Base-by-base conservation (phyloP, 2,329 filamentous ascomycete species). In the Helotiales sp. region DNA sequence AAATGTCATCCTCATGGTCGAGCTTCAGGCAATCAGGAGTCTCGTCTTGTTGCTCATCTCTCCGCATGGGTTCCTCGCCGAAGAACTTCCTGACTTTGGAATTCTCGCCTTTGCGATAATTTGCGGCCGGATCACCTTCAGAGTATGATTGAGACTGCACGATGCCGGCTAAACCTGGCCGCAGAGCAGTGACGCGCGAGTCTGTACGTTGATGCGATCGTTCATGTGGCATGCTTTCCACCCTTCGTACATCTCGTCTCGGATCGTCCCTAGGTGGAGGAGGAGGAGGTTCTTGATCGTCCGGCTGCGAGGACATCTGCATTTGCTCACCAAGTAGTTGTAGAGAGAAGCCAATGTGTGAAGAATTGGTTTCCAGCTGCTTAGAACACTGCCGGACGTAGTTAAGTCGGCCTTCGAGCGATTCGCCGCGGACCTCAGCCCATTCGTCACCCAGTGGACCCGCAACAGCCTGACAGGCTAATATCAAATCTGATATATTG, bases 391-490 rank as follows among this genome's bases (percentile, higher is more conserved):
- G 85, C 61, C 91, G 88, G 66, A 97, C 93, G 70, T 92, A 90
- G 70, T 91, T 91, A 28, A 98, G 80, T 24, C 96, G 89, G 72
- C 93, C 93, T 76, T 97, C 95, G 32, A 99, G 83, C 7, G 94
- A 92, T 77, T 97, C 93, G 1, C 93, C 93, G 50, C 93, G 89
- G n/a, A 94, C 84, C 77, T 97, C 93, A 3, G 94, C 89, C 96
- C 96, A 99, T 80, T 99, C 96, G 77, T 99, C 96, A 8, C 91
- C 92, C 50, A 99, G 80, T 6, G 96, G 96, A 8, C 93, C 93
- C 6, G 93, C 92, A n/a, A 98, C 91, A 26, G 92, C 89, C 79
- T 99, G 96, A 75, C 94, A 97, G 66, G 91, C 89, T 59, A 97
- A 81, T 3, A 98, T 82, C 30, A 99, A 86, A 77, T 98, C 96